Conservation (phyloP, 768 basidiomycete genomes). For the Tulasnella sp. region DNA sequence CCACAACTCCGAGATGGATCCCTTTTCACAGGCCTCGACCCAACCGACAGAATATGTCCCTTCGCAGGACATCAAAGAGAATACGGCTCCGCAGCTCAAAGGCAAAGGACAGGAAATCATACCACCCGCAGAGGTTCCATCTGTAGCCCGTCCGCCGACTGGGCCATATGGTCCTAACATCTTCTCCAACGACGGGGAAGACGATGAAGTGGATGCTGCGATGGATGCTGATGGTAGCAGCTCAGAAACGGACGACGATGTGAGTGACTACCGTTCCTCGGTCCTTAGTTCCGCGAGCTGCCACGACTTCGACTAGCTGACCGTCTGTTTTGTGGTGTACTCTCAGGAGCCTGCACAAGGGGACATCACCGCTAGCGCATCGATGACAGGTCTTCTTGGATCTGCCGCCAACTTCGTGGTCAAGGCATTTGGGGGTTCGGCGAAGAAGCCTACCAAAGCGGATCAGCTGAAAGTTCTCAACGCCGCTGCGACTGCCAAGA, state of each 20-base stretch:
- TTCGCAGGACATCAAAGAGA: slow-evolving; percentile 23
- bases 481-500: slow-evolving; percentile 77
- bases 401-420: slow-evolving; percentile 60
- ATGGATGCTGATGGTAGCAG: slow-evolving; percentile 31
- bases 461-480: slow-evolving; percentile 57
- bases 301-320: too few species aligned
- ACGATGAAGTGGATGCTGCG: slow-evolving; percentile 34
- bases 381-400: slow-evolving; percentile 45
- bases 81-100: slow-evolving; percentile 16
- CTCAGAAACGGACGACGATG: slow-evolving; percentile 32
- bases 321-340: slow-evolving; percentile 19
- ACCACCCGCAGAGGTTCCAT: not conserved
- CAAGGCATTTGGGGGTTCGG: slow-evolving; percentile 53
- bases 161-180: slow-evolving; percentile 1
- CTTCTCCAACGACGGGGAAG: slow-evolving; percentile 23
- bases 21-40: slow-evolving; percentile 44
- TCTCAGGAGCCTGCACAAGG: slow-evolving; percentile 39
- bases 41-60: slow-evolving; percentile 45
- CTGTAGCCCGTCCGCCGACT: slow-evolving; percentile 15
- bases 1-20: slow-evolving; percentile 33
- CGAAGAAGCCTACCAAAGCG: slow-evolving; percentile 53
- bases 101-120: not conserved
- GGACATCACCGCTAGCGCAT: too few species aligned
- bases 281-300: too few species aligned
- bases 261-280: slow-evolving; percentile 17